Evolutionary conservation across 106 monocot genomes (phyloP).

Genomic region (Dendrobium catenatum): DNA sequence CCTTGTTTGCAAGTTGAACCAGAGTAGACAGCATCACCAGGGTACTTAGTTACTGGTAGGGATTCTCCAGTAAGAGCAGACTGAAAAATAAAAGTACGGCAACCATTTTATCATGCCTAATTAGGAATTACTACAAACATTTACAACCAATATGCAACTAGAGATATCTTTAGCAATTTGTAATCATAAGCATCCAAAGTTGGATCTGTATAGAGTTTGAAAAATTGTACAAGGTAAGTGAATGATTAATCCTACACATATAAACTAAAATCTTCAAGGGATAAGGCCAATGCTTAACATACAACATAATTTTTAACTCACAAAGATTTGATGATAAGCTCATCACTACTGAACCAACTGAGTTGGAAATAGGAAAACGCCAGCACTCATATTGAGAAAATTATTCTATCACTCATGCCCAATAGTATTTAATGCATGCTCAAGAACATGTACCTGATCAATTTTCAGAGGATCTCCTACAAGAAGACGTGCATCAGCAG

Average conservation of each 20-base stretch:
- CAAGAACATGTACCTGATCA: constrained; percentile 34
- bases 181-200: neutral
- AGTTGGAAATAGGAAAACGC: neutral
- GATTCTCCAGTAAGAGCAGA: constrained; percentile 58
- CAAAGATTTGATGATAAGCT: neutral
- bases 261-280: neutral
- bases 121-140: neutral
- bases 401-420: neutral
- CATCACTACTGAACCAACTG: neutral
- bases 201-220: neutral
- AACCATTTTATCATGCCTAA: neutral
- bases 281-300: too few species aligned
- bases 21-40: constrained; percentile 47
- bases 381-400: constrained; percentile 2
- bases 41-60: constrained; percentile 39
- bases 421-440: neutral
- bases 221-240: neutral
- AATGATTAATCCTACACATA: neutral
- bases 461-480: constrained; percentile 54
- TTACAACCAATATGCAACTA: neutral
- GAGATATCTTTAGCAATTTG: neutral
- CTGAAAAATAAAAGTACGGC: constrained; percentile 12
- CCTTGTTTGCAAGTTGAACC: constrained; percentile 65
- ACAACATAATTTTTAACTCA: too few species aligned
- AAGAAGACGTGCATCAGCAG: constrained; percentile 56